Base-by-base conservation (phyloP, 345 rosid species). In the Hibiscus trionum region DNA sequence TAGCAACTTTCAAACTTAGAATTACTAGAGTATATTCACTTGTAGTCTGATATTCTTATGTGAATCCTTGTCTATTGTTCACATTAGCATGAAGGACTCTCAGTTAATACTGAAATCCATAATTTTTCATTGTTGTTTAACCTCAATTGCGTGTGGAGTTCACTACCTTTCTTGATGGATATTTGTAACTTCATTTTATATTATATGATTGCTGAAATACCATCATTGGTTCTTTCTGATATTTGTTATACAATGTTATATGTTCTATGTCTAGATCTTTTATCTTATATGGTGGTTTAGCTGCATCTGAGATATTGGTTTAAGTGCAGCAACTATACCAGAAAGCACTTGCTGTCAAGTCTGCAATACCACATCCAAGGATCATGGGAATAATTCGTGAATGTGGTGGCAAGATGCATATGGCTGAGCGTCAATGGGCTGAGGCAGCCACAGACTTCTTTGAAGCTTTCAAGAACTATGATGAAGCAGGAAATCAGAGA, bases 401-500 rank as follows among this genome's bases (percentile, higher is more conserved):
- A 79, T 96, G 99, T 83, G 99, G 99, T 71, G 99, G 99, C 4
- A 96, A 96, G 84, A 96, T 96, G 99, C 98, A 93, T 82, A 96
- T 91, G 99, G 96, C 98, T 35, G 98, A 96, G 83, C 98, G 97
- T 76, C 97, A 89, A 71, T 96, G 99, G 99, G 93, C 88, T 64
- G 99, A 96, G 50, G 99, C 98, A 0, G 98, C 98, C 19, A 96
- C 99, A 5, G 99, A 96, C 79, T 96, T 96, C 88, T 96, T 96
- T 85, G 99, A 93, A 83, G 99, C 99, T 72, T 96, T 96, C 74
- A 96, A 96, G 82, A 96, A 96, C 72, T 96, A 96, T 72, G 99
- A 96, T 79, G 99, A 96, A 87, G 99, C 99, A 78, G 99, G 99
- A 59, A 96, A 93, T 74, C 98, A 96, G 59, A 89, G 99, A 76